phyloP scores from a whole-genome alignment of 2,329 filamentous ascomycete species.

The Fusarium chlamydosporum region DNA sequence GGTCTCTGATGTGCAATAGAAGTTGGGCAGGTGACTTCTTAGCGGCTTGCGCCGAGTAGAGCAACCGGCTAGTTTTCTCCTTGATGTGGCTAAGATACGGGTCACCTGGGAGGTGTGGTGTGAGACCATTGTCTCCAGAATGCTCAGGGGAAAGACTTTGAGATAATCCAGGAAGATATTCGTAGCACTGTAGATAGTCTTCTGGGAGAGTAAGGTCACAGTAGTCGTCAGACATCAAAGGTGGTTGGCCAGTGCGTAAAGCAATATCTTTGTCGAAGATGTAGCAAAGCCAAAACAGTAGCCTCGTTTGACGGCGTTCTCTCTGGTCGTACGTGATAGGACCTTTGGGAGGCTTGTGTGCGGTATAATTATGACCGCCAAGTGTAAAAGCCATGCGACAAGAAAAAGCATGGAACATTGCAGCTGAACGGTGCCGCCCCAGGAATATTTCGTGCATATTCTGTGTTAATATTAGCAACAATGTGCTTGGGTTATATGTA shows the following conservation, averaged over 20 bases:
- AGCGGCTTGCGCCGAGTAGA: constrained; percentile 65
- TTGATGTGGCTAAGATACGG: constrained; percentile 66
- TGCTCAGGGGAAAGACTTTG: background rate
- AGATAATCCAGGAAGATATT: constrained; percentile 17
- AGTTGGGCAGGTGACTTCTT: constrained; percentile 68
- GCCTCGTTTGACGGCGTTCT: constrained; percentile 54
- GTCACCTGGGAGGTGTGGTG: constrained; percentile 62
- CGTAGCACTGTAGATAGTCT: constrained; percentile 49
- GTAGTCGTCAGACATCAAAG: constrained; percentile 61
- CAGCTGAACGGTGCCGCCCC: constrained; percentile 62
- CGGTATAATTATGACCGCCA: constrained; percentile 59
- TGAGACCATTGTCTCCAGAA: constrained; percentile 13
- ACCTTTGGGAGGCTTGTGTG: constrained; percentile 17
- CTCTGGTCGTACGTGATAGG: constrained; percentile 46
- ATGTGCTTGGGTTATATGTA: rapidly evolving
- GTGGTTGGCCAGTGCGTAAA: constrained; percentile 67
- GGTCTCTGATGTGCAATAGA: constrained; percentile 67
- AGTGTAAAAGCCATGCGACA: constrained; percentile 65
- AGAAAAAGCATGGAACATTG: constrained; percentile 61
- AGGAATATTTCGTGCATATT: constrained; percentile 58
- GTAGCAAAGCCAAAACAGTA: constrained; percentile 69
- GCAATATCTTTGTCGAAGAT: constrained; percentile 69
- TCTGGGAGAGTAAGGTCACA: constrained; percentile 50
- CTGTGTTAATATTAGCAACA: constrained; percentile 53
- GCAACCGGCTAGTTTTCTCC: constrained; percentile 61